These are phyloP conservation scores for Aspergillus proliferans DNA, from an alignment of 2,329 filamentous ascomycete species.

Conservation along the genomic window DNA sequence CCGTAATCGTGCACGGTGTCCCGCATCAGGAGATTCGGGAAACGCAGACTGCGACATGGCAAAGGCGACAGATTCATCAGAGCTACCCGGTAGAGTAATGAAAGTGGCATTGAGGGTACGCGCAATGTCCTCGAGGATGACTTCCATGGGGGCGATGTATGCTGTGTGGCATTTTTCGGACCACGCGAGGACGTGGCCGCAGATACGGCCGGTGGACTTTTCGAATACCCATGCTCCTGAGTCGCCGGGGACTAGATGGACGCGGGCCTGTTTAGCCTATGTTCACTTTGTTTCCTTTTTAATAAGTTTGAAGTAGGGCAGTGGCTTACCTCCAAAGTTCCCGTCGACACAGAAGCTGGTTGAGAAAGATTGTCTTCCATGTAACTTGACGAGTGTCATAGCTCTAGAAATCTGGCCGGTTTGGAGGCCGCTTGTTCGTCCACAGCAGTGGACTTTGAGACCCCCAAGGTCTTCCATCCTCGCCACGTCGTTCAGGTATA, in stretches of 20 bases:
- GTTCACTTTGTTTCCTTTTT: neutral
- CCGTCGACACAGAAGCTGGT: slow-evolving; percentile 61
- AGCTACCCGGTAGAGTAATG: slow-evolving; percentile 61
- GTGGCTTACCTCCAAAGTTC: slow-evolving; percentile 48
- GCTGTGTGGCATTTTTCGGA: slow-evolving; percentile 72
- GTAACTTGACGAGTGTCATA: slow-evolving; percentile 79
- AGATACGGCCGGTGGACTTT: slow-evolving; percentile 68
- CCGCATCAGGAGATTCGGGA: slow-evolving; percentile 14
- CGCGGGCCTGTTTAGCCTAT: neutral
- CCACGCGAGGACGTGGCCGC: slow-evolving; percentile 86
- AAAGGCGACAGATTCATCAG: slow-evolving; percentile 22
- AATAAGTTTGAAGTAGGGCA: neutral
- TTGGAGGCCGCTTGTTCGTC: slow-evolving; percentile 77
- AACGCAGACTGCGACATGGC: slow-evolving; percentile 10
- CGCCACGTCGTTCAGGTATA: slow-evolving; percentile 53
- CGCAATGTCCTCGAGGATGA: slow-evolving; percentile 78
- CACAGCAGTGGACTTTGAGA: slow-evolving; percentile 77
- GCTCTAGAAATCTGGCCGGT: slow-evolving; percentile 70
- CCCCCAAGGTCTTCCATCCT: slow-evolving; percentile 58
- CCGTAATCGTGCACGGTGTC: slow-evolving; percentile 16
- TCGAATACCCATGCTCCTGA: slow-evolving; percentile 91
- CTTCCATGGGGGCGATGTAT: slow-evolving; percentile 93
- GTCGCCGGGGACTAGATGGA: slow-evolving; percentile 65
- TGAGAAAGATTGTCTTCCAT: slow-evolving; percentile 73
- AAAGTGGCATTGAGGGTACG: slow-evolving; percentile 65